Percentiles rank a stretch among this genome's conserved stretches.
phyloP scores from a whole-genome alignment of 192 early-diverging fungal species.

The Podila epigama region DNA sequence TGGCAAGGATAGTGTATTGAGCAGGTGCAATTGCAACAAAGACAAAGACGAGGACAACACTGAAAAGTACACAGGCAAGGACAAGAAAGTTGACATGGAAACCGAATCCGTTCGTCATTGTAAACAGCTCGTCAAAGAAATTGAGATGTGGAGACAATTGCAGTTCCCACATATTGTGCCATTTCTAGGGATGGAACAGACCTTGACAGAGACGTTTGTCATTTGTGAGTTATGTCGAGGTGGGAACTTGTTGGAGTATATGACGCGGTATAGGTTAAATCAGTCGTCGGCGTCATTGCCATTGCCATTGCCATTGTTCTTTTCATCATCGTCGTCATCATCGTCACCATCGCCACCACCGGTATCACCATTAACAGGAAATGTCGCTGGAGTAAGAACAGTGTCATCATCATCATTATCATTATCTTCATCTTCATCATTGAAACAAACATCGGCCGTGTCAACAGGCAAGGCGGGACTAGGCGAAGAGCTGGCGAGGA shows the following conservation, averaged over 20 bases:
- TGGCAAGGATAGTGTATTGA: too few species aligned
- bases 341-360: too few species aligned
- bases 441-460: background rate
- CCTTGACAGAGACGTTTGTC: slow-evolving; percentile 72
- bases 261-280: slow-evolving; percentile 45
- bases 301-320: background rate
- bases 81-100: too few species aligned
- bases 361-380: too few species aligned
- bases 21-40: too few species aligned
- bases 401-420: too few species aligned
- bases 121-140: slow-evolving; percentile 67
- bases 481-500: slow-evolving; percentile 51
- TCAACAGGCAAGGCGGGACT: slow-evolving; percentile 46
- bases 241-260: slow-evolving; percentile 69
- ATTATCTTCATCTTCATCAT: background rate
- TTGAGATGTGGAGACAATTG: slow-evolving; percentile 71
- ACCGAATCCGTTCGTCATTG: too few species aligned
- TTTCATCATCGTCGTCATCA: too few species aligned
- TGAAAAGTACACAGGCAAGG: too few species aligned
- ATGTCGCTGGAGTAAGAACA: too few species aligned
- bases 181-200: slow-evolving; percentile 71
- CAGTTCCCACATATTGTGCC: slow-evolving; percentile 73
- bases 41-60: too few species aligned
- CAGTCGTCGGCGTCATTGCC: background rate
- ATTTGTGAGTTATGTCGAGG: slow-evolving; percentile 72